Base-by-base conservation (phyloP, 306 rosid genomes). In the Casuarina equisetifolia region DNA sequence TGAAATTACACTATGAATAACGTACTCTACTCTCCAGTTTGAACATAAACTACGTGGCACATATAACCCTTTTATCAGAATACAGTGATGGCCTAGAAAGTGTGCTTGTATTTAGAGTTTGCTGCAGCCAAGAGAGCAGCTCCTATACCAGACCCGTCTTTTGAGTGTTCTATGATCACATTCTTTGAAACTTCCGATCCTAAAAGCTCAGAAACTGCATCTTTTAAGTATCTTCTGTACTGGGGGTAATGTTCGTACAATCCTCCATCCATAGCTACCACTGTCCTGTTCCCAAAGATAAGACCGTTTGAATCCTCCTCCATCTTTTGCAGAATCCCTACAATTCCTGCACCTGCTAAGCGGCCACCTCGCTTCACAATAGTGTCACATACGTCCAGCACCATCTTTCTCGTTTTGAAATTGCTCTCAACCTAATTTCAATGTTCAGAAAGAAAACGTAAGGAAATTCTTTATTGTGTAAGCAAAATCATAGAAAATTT, bases 91-190 rank as follows among this genome's bases (percentile, higher is more conserved):
- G 15, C 62, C 76, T 85, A 88, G 32, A 69, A 84, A 44, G 80
- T 72, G 64, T 87, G 86, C 25, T 52, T 75, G 80, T 92, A 89
- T 75, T 69, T 84, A 70, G 98, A 94, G 79, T 94, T 94, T 46
- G 98, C 75, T 75, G 98, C 98, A 51, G 98, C 97, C 88, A 94
- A 88, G 11, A 92, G 92, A 82, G 98, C 95, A 81, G 97, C 97
- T 25, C 98, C 98, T 62, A 90, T 89, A 49, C 97, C 95, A 74
- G 98, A 94, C 54, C 98, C 97, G 78, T 94, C 97, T 79, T 92
- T 94, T 3, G 91, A 67, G 84, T 84, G 97, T 46, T 90, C 91
- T 71, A 92, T 89, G 1, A 87, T 82, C 51, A 94, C 85, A 63
- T 85, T 77, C 77, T 73, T 86, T 45, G 97, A 88, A 74, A 83